Evolutionary conservation across 2,329 filamentous ascomycete species (phyloP).

Genomic region (Trichoderma atrobrunneum): DNA sequence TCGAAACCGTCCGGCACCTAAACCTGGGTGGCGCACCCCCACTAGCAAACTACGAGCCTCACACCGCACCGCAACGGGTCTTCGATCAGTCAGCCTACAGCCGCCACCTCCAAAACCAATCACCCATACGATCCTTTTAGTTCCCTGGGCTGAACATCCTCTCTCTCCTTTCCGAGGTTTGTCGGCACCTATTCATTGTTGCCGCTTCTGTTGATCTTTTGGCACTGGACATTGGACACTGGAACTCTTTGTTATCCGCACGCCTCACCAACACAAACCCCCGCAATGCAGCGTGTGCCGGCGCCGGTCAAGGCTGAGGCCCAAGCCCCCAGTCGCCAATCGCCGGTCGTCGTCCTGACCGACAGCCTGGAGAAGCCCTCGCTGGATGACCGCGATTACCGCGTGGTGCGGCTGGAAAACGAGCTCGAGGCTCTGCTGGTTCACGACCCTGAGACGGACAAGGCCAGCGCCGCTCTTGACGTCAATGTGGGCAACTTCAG

Average conservation of each 20-base stretch:
- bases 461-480: conserved; percentile 91
- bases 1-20: conserved; percentile 6
- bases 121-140: not conserved
- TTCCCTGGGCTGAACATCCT: conserved; percentile 4
- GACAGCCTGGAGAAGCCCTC: conserved; percentile 78
- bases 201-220: not conserved
- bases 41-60: not conserved
- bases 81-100: conserved; percentile 14
- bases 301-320: conserved; percentile 17
- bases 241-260: not conserved
- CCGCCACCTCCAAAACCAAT: conserved; percentile 10
- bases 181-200: not conserved
- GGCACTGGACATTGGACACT: not conserved
- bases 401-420: conserved; percentile 81
- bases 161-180: not conserved
- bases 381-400: conserved; percentile 81
- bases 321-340: conserved; percentile 26
- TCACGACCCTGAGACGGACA: conserved; percentile 92
- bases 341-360: conserved; percentile 48
- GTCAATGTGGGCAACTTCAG: conserved; percentile 96
- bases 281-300: conserved; percentile 16
- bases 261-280: conserved; percentile 4
- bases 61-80: conserved; percentile 18
- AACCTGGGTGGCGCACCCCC: conserved; percentile 15
- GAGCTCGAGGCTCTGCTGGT: conserved; percentile 88